A percentile compares a stretch with the other conserved stretches of the same genome.
Evolutionary conservation across 108 stramenopile genomes (phyloP).

Genomic region (Skeletonema marinoi): DNA sequence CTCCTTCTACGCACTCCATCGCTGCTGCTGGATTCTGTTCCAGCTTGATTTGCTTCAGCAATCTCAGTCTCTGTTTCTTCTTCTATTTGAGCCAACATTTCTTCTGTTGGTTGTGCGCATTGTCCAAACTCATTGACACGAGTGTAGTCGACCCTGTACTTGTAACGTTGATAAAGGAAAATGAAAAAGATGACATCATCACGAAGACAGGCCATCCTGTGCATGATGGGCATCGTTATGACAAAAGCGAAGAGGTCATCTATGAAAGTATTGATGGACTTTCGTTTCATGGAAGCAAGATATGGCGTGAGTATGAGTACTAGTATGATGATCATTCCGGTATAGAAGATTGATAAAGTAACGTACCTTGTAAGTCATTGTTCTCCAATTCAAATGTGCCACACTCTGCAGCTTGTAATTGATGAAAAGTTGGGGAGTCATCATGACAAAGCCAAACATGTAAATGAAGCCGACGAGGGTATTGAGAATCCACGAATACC

Average conservation of each 20-base stretch:
- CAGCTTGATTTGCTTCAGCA: not conserved
- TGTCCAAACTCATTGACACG: constrained; percentile 76
- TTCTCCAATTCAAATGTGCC: constrained; percentile 87
- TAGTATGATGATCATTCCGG: too few relatives aligned
- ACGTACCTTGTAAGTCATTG: constrained; percentile 9
- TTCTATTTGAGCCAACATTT: constrained; percentile 38
- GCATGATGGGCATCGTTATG: constrained; percentile 92
- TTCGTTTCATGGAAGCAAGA: constrained; percentile 66
- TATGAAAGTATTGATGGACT: constrained; percentile 88
- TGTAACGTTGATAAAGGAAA: constrained; percentile 84
- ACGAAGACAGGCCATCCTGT: constrained; percentile 80
- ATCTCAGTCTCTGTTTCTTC: constrained; percentile 6
- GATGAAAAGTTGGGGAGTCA: constrained; percentile 94
- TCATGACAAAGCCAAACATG: constrained; percentile 91
- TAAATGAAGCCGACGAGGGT: constrained; percentile 82
- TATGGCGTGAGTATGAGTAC: not conserved
- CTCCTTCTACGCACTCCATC: not conserved
- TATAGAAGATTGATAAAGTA: too few relatives aligned
- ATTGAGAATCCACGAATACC: constrained; percentile 83
- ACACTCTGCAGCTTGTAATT: constrained; percentile 90
- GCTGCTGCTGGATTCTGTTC: not conserved
- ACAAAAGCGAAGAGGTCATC: constrained; percentile 90
- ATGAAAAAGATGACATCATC: constrained; percentile 91
- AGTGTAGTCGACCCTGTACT: constrained; percentile 69
- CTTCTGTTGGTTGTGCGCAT: constrained; percentile 45